A percentile compares a stretch with the other conserved stretches of the same genome.
These are phyloP conservation scores for Aspergillus heteromorphus DNA, from an alignment of 495 filamentous ascomycete genomes.

Conservation along the genomic window DNA sequence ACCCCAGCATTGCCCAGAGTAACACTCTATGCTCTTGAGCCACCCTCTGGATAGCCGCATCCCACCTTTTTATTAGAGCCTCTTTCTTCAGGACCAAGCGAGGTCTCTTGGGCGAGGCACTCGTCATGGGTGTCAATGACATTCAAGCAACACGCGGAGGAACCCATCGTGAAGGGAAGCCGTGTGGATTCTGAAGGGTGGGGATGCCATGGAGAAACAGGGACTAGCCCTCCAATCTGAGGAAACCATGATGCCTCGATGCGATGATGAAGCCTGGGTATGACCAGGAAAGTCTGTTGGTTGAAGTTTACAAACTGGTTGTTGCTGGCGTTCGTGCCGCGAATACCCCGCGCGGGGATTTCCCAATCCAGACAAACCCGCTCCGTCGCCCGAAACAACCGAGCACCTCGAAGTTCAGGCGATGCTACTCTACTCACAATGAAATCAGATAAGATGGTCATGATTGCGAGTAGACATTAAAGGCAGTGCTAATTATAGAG, in stretches of 20 bases:
- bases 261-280: background rate
- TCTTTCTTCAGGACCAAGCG: background rate
- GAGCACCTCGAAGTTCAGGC: background rate
- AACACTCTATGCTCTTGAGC: slow-evolving; percentile 6
- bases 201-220: background rate
- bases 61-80: background rate
- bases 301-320: background rate
- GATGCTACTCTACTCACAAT: background rate
- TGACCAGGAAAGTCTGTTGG: background rate
- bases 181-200: background rate
- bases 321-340: background rate
- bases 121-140: background rate
- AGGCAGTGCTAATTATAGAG: too few relatives aligned
- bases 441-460: background rate
- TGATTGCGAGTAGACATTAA: too few relatives aligned
- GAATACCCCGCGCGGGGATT: background rate
- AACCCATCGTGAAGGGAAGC: background rate
- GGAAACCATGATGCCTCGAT: background rate
- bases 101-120: background rate
- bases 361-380: background rate
- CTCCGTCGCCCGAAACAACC: background rate
- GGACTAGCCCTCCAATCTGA: background rate
- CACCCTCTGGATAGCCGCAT: slow-evolving; percentile 3
- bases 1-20: slow-evolving; percentile 6
- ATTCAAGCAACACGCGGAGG: background rate